These are phyloP conservation scores for Solanum appendiculatum DNA, from an alignment of 257 asterid genomes.

Conservation along the genomic window DNA sequence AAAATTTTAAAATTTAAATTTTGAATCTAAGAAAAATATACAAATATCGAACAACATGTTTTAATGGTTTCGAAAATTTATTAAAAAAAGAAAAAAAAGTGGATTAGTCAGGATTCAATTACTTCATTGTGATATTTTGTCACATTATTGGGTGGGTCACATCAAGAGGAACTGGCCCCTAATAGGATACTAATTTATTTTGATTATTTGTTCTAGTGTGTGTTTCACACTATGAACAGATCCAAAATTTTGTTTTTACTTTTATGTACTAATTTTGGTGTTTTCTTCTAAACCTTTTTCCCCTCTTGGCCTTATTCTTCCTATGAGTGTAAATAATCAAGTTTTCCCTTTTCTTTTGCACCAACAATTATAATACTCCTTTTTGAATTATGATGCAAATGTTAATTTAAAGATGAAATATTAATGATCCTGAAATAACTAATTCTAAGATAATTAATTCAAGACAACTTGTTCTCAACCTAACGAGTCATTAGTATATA, in stretches of 20 bases:
- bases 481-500: neutral
- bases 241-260: neutral
- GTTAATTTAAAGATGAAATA: too few relatives aligned
- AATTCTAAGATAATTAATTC: too few relatives aligned
- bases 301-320: neutral
- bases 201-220: neutral
- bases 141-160: neutral
- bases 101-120: neutral
- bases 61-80: too few relatives aligned
- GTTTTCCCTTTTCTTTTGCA: neutral
- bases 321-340: neutral
- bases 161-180: neutral
- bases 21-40: too few relatives aligned
- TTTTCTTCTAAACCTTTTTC: neutral
- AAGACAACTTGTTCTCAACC: too few relatives aligned
- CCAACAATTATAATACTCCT: neutral
- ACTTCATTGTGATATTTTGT: neutral
- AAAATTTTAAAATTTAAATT: too few relatives aligned
- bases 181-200: neutral
- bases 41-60: neutral
- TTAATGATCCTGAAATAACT: too few relatives aligned
- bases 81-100: too few relatives aligned
- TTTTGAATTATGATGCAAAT: too few relatives aligned
- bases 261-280: neutral
- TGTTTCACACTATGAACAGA: neutral